Percentiles rank a stretch among this genome's conserved stretches.
These are phyloP conservation scores for Musa itinerans DNA, from an alignment of 176 grass and related monocot genomes.

Conservation along the genomic window DNA sequence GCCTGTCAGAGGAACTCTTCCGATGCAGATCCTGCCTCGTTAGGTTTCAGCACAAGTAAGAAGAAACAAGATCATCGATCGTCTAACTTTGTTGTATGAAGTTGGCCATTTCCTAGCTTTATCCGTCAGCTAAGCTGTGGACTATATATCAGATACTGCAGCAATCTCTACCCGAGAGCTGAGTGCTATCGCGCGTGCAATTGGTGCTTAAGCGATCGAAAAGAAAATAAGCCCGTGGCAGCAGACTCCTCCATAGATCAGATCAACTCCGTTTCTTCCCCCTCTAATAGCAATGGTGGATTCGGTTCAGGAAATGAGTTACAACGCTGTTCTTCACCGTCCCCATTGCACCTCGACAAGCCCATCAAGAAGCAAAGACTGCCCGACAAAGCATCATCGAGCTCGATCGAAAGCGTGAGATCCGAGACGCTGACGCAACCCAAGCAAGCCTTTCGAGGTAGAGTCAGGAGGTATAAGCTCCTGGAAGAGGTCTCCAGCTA, in stretches of 20 bases:
- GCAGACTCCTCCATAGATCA: not conserved
- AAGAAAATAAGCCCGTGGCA: not conserved
- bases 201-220: not conserved
- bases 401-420: not conserved
- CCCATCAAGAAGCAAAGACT: not conserved
- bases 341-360: not conserved
- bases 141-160: not conserved
- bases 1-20: slow-evolving; percentile 74
- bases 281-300: not conserved
- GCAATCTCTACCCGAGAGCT: not conserved
- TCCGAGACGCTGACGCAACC: not conserved
- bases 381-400: not conserved
- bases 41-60: slow-evolving; percentile 50
- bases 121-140: not conserved
- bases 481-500: not conserved
- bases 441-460: not conserved
- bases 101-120: not conserved
- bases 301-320: not conserved
- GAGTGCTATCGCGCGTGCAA: not conserved
- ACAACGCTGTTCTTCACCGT: not conserved
- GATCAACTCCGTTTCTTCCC: not conserved
- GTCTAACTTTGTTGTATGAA: not conserved
- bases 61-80: not conserved
- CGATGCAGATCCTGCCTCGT: slow-evolving; percentile 60
- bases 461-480: slow-evolving; percentile 1